Evolutionary conservation across 257 asterid genomes (phyloP), one percentile per base, ranked within the genome.

Genomic region (Coffea canephora): DNA sequence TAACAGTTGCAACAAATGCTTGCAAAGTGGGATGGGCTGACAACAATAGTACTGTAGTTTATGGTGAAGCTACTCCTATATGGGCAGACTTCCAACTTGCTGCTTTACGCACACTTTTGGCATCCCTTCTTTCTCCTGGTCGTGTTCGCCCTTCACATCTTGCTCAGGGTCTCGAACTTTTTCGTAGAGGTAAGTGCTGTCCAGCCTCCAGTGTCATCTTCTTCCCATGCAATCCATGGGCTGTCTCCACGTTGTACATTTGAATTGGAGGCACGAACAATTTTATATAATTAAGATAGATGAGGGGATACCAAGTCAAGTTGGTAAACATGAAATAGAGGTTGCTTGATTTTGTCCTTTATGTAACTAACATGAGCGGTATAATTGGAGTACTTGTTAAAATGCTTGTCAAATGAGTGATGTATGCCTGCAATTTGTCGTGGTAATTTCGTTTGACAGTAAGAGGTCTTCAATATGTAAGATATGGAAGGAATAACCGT

Each of bases 61-160:
- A 82, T 78, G 87, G 85, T 72, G 87, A 89, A 78, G 75, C 80
- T 57, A 65, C 79, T 31, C 80, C 89, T 73, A 76, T 25, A 31
- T 88, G 87, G 90, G 79, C 84, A 34, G 92, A 88, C 71, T 89
- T 89, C 85, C 98, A 94, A 83, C 88, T 90, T 71, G 92, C 97
- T 82, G 84, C 96, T 69, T 89, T 95, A 55, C 97, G 87, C 75
- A 97, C 98, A 69, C 96, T 95, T 87, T 82, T 89, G 87, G 97
- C 95, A 57, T 95, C 98, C 82, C 96, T 95, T 80, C 89, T 91
- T 89, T 95, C 98, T 13, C 92, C 94, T 6, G 89, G 92, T 77
- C 86, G 84, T 77, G 83, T 70, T 77, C 94, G 95, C 65, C 94
- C 98, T 31, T 82, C 93, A 8, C 89, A 93, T 85, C 89, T 93